Evolutionary conservation across 192 early-diverging fungal genomes (phyloP).

Genomic region (Mortierella hygrophila): DNA sequence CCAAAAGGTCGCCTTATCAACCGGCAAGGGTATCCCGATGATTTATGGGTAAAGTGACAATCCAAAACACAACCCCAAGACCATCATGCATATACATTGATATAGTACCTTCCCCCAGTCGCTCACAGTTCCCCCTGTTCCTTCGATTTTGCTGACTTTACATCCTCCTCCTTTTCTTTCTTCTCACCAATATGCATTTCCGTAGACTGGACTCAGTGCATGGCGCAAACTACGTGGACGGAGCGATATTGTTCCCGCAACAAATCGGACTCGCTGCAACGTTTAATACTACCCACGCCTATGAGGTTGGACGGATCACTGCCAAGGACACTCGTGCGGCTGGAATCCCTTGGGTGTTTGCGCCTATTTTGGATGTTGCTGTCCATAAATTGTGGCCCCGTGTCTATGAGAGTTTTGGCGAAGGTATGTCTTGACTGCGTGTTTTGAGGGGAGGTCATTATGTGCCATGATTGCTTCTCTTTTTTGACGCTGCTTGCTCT

Average conservation of each 20-base stretch:
- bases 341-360: conserved; percentile 75
- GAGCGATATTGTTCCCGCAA: conserved; percentile 69
- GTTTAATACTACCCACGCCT: conserved; percentile 68
- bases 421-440: conserved; percentile 8
- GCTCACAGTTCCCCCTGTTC: background rate
- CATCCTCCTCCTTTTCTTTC: background rate
- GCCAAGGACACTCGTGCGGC: conserved; percentile 76
- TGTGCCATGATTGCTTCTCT: background rate
- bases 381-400: conserved; percentile 72
- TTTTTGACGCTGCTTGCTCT: background rate
- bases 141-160: background rate
- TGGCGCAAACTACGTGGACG: conserved; percentile 76
- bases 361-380: conserved; percentile 67
- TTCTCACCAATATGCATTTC: background rate
- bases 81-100: background rate
- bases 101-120: background rate
- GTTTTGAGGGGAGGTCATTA: background rate
- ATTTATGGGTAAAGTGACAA: conserved; percentile 66
- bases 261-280: conserved; percentile 71
- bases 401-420: conserved; percentile 67
- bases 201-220: conserved; percentile 70
- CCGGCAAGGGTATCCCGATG: conserved; percentile 64
- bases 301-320: conserved; percentile 68
- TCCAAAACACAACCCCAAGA: background rate
- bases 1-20: conserved; percentile 65